Percentiles rank a stretch among this genome's conserved stretches.
These are phyloP conservation scores for Aspergillus cristatus DNA, from an alignment of 495 filamentous ascomycete genomes.

Conservation along the genomic window DNA sequence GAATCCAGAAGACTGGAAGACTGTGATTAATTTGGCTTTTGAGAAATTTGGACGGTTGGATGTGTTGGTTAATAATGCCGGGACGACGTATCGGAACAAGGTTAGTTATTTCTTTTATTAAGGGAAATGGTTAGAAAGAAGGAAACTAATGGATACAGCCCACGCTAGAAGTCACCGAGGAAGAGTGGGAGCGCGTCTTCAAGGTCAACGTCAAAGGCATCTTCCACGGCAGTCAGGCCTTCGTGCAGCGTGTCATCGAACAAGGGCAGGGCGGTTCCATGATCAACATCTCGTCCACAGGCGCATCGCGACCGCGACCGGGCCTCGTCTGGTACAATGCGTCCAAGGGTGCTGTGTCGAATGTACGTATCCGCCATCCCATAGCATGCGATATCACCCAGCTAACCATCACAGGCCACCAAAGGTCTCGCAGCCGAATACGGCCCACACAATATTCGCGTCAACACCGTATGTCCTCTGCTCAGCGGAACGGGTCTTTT, in stretches of 20 bases:
- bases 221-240: constrained; percentile 42
- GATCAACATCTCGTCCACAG: constrained; percentile 60
- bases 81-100: constrained; percentile 62
- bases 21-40: constrained; percentile 35
- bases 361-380: constrained; percentile 27
- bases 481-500: constrained; percentile 57
- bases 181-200: constrained; percentile 58
- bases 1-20: constrained; percentile 39
- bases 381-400: too few species aligned
- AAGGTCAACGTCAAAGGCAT: constrained; percentile 58
- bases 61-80: constrained; percentile 61
- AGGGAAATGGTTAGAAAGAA: neutral
- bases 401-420: constrained; percentile 31
- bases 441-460: constrained; percentile 54
- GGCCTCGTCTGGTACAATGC: constrained; percentile 65
- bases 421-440: constrained; percentile 63
- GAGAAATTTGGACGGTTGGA: constrained; percentile 44
- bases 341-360: constrained; percentile 56
- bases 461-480: constrained; percentile 55
- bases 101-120: constrained; percentile 14
- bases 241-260: constrained; percentile 46
- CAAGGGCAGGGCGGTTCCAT: constrained; percentile 50
- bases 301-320: constrained; percentile 52
- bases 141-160: constrained; percentile 24
- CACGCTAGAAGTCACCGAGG: constrained; percentile 52